Conservation (phyloP, 805 yeast genomes). For the Candida parachauliodes region DNA sequence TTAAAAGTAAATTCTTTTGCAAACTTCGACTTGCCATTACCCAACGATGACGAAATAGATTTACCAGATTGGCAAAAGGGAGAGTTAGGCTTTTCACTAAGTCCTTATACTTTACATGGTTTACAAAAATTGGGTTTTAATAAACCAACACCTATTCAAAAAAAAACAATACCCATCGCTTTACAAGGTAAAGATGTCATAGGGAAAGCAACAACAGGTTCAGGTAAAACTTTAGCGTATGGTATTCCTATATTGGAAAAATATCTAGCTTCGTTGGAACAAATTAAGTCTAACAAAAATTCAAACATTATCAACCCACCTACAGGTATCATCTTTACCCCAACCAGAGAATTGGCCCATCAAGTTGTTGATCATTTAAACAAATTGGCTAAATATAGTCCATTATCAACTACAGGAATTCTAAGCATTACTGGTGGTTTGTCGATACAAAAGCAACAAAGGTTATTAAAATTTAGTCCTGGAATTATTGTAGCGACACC, state of each 20-base stretch:
- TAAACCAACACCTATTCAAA: conserved; percentile 84
- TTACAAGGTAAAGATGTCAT: conserved; percentile 74
- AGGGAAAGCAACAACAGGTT: conserved; percentile 97
- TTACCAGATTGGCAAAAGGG: conserved; percentile 59
- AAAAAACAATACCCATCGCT: conserved; percentile 68
- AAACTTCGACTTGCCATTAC: conserved; percentile 22
- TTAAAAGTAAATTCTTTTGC: conserved; percentile 24
- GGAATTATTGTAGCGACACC: conserved; percentile 91
- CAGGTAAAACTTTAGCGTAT: conserved; percentile 95
- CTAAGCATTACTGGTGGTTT: conserved; percentile 91
- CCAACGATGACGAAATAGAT: conserved; percentile 35
- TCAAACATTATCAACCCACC: conserved; percentile 41
- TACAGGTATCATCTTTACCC: conserved; percentile 80
- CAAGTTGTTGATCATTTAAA: conserved; percentile 85
- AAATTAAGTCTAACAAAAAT: conserved; percentile 13
- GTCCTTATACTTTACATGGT: conserved; percentile 59
- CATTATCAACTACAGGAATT: conserved; percentile 52
- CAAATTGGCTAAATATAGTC: conserved; percentile 49
- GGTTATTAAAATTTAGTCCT: conserved; percentile 70
- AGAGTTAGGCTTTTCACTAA: conserved; percentile 41
- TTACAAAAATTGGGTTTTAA: conserved; percentile 54
- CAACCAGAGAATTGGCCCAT: conserved; percentile 94
- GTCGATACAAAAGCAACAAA: conserved; percentile 88
- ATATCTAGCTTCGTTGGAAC: conserved; percentile 30
- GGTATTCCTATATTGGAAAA: conserved; percentile 87